Base-by-base conservation (phyloP, 306 rosid species). In the Inga laurina region DNA sequence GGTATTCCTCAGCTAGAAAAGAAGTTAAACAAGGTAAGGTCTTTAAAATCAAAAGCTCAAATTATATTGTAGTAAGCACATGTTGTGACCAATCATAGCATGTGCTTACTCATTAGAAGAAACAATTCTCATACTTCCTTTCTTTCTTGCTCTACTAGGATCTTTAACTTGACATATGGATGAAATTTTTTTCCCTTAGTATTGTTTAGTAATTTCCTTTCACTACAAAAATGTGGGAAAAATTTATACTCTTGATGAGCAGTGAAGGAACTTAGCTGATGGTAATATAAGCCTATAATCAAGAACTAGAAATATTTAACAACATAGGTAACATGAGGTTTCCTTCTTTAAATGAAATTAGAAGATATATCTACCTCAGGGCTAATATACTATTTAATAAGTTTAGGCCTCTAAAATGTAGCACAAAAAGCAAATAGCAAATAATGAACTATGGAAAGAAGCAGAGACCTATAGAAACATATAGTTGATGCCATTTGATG, bases 401-500 rank as follows among this genome's bases (percentile, higher is more conserved):
- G 2, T 32, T 32, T 32, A 3, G 34, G 0, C 3, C 34, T 2
- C 34, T 32, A 32, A 32, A 32, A 79, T 86, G 92, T 93, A 97
- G 99, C 99, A 97, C 75, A 97, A 97, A 84, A 97, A 89, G 88
- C 91, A 90, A 87, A 82, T 94, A 82, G 99, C 92, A 78, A 97
- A 97, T 77, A 95, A 94, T 87, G 97, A 94, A 89, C 74, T 97
- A 44, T 97, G 99, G 99, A 90, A 85, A 59, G 99, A 97, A 87
- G 98, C 98, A 77, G 83, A 77, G 79, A 97, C 97, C 41, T 97
- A 97, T 81, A 88, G 98, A 57, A 97, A 97, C 88, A 80, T 97
- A 84, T 98, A 94, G 81, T 75, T 97, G 85, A 94, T 97, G 99
- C 98, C 99, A 59, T 97, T 97, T 85, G 97, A 92, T 84, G 99